A percentile compares a stretch with the other conserved stretches of the same genome.
Conservation (phyloP, 345 rosid species). For the Draba incana region DNA sequence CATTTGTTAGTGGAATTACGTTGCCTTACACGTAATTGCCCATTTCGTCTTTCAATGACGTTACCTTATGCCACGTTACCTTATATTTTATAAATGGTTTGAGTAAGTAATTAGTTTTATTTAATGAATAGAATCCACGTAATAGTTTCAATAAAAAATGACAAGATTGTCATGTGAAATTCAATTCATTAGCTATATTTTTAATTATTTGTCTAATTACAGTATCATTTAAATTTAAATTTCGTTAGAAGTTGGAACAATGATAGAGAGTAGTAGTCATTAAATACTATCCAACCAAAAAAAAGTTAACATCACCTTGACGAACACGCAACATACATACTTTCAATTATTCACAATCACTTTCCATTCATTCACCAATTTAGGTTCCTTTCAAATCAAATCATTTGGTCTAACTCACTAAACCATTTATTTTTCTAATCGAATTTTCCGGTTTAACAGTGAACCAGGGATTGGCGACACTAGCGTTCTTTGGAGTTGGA, state of each 20-base stretch:
- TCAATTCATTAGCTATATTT: conserved; percentile 3
- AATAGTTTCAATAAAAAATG: background rate
- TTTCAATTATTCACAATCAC: conserved; percentile 38
- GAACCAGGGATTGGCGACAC: conserved; percentile 96
- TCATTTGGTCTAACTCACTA: conserved; percentile 1
- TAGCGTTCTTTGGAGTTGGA: conserved; percentile 98
- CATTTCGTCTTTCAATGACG: conserved; percentile 35
- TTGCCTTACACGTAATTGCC: conserved; percentile 50
- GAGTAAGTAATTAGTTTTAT: background rate
- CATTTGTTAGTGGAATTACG: conserved; percentile 44
- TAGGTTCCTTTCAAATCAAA: conserved; percentile 35
- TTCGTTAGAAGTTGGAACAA: conserved; percentile 39
- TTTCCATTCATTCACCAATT: conserved; percentile 35
- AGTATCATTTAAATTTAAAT: background rate
- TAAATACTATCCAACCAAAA: conserved; percentile 38
- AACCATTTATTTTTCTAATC: conserved; percentile 20
- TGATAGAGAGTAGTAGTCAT: conserved; percentile 29
- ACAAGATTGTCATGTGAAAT: background rate
- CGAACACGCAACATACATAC: conserved; percentile 39
- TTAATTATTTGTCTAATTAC: background rate
- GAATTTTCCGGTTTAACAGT: conserved; percentile 51
- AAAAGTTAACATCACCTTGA: conserved; percentile 41
- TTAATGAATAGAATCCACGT: conserved; percentile 29
- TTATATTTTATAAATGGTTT: background rate
- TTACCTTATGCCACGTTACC: conserved; percentile 44